Percentiles rank a stretch among this genome's conserved stretches.
phyloP scores from a whole-genome alignment of 139 green algal species.

The Ostreobium quekettii region DNA sequence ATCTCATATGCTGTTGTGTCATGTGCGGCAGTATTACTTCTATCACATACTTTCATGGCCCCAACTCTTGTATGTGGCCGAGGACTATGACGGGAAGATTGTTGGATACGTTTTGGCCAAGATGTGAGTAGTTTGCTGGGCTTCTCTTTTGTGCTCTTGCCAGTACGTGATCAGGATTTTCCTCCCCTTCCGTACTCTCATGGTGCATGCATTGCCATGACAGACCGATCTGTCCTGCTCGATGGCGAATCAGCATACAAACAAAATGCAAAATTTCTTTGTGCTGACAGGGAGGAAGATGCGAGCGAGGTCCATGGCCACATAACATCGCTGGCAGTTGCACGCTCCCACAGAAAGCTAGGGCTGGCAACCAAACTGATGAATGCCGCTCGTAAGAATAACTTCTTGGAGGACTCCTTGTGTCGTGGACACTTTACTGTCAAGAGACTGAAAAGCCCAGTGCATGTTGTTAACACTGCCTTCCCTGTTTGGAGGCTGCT shows the following conservation, averaged over 20 bases:
- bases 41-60: conserved; percentile 99
- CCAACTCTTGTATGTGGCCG: conserved; percentile 93
- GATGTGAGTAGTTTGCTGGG: conserved; percentile 56
- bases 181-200: neutral
- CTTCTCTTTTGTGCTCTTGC: neutral
- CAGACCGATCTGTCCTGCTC: neutral
- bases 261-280: no score
- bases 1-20: no score
- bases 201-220: no score
- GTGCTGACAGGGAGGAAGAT: conserved; percentile 79
- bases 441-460: no score
- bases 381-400: conserved; percentile 69
- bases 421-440: no score
- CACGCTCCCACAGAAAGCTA: conserved; percentile 90
- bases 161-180: neutral
- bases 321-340: conserved; percentile 95
- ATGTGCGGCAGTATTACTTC: conserved; percentile 99
- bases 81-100: conserved; percentile 93
- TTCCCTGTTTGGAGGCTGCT: no score
- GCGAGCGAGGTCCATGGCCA: conserved; percentile 77
- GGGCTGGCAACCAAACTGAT: conserved; percentile 94
- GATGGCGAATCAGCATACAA: neutral
- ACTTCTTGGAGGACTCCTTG: no score
- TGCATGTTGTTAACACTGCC: no score
- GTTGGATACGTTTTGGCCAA: conserved; percentile 99